These are phyloP conservation scores for Alternaria burnsii DNA, from an alignment of 2,329 filamentous ascomycete species.

Conservation along the genomic window DNA sequence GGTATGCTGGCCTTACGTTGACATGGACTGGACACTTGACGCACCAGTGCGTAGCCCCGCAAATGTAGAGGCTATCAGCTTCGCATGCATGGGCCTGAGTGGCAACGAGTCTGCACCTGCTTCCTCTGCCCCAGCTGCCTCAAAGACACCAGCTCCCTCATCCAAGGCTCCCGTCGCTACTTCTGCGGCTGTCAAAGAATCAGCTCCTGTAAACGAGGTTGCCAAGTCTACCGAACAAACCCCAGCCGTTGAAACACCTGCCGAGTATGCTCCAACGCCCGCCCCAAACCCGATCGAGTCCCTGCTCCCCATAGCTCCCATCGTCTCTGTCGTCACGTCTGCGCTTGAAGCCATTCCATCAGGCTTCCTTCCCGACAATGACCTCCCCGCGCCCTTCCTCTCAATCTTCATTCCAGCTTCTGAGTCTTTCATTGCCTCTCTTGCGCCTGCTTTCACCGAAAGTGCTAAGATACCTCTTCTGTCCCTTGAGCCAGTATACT, in stretches of 20 bases:
- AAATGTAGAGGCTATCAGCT: slow-evolving; percentile 58
- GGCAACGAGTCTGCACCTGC: slow-evolving; percentile 4
- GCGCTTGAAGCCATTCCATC: slow-evolving; percentile 6
- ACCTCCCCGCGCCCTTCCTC: slow-evolving; percentile 24
- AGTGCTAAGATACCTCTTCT: slow-evolving; percentile 2
- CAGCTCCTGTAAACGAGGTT: slow-evolving; percentile 10
- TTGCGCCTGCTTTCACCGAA: slow-evolving; percentile 31
- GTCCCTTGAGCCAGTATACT: slow-evolving; percentile 22
- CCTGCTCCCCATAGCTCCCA: slow-evolving; percentile 15
- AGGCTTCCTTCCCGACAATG: slow-evolving; percentile 16
- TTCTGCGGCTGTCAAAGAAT: slow-evolving; percentile 1
- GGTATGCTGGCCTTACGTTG: slow-evolving; percentile 69
- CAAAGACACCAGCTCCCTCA: not conserved
- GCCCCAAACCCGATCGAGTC: not conserved
- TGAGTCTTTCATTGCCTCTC: slow-evolving; percentile 24
- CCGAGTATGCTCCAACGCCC: not conserved
- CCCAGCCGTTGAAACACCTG: slow-evolving; percentile 4
- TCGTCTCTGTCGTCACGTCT: slow-evolving; percentile 23
- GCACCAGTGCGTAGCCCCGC: slow-evolving; percentile 49
- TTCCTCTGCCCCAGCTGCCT: slow-evolving; percentile 11
- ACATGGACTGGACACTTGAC: slow-evolving; percentile 62
- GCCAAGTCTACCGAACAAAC: not conserved
- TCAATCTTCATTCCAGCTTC: slow-evolving; percentile 23
- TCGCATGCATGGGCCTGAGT: slow-evolving; percentile 58
- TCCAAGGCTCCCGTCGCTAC: slow-evolving; percentile 17